Base-by-base conservation (phyloP, 495 filamentous ascomycete genomes). In the Lichenothelia convexa region DNA sequence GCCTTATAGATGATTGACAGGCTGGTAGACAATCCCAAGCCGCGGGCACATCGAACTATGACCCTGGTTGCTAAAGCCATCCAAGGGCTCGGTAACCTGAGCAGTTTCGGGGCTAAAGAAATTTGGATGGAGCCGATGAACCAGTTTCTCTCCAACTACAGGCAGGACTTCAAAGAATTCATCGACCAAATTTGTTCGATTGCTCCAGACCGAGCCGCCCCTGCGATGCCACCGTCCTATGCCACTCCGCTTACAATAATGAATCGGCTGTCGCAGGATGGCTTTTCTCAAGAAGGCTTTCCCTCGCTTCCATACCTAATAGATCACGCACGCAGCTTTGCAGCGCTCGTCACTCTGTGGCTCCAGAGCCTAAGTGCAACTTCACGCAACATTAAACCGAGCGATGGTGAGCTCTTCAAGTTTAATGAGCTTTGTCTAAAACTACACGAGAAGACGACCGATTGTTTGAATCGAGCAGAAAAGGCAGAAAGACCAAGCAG, bases 111-210 rank as follows among this genome's bases (percentile, higher is more conserved):
- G 38, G 80, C 77, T 48, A 95, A 95, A 54, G 89, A 95, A 54
- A 70, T 76, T 3, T 99, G 87, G 85, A 99, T 99, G 89, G 91
- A 92, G 56, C 83, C 82, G 3, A 95, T 95, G 91, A 99, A 94
- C 49, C 67, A 65, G 8, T 82, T 83, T 45, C 61, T 83, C 38
- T 46, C 48, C 7, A 55, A 62, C n/a, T 64, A 78, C 39, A 59
- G 73, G 6, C 70, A 75, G 37, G 71, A 78, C 17, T 81, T 95
- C 59, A 91, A 84, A 52, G 65, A 74, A 18, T 94, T 87, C 46
- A 73, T 95, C 41, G 86, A 95, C 48, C 62, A 65, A 18, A 74
- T 93, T 30, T 94, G 86, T 55, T 68, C 71, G 20, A 80, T 99
- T 34, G 73, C 85, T 1, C 68, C 70, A 5, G 65, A 69, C 13